Conservation (phyloP, 352 stramenopile species). For the Salisapilia sapeloensis region DNA sequence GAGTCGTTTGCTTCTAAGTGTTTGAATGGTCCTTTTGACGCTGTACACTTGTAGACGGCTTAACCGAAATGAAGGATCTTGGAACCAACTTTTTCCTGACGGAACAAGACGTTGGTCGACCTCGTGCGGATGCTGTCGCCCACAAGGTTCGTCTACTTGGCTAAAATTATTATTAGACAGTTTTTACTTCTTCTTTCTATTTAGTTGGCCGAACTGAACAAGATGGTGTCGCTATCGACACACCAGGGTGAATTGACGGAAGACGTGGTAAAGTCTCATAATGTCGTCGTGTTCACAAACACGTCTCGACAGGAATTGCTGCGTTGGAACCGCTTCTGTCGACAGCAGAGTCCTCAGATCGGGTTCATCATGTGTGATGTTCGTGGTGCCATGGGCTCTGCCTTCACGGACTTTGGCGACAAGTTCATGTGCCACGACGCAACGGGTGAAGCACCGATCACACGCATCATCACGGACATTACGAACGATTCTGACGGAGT, state of each 20-base stretch:
- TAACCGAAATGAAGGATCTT: slow-evolving; percentile 71
- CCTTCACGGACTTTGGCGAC: slow-evolving; percentile 73
- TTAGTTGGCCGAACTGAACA: slow-evolving; percentile 82
- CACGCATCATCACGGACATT: slow-evolving; percentile 76
- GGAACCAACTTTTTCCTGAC: slow-evolving; percentile 88
- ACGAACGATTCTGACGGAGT: slow-evolving; percentile 67
- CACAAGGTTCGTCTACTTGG: slow-evolving; percentile 21
- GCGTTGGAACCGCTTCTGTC: slow-evolving; percentile 83
- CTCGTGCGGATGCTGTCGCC: slow-evolving; percentile 32
- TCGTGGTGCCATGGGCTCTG: slow-evolving; percentile 50
- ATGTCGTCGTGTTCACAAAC: slow-evolving; percentile 82
- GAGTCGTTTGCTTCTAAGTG: neutral
- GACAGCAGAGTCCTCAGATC: slow-evolving; percentile 47
- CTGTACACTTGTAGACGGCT: slow-evolving; percentile 18
- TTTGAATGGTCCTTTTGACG: neutral
- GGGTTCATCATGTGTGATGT: slow-evolving; percentile 74
- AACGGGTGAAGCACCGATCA: slow-evolving; percentile 69
- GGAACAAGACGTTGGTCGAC: slow-evolving; percentile 58
- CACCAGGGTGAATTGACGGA: slow-evolving; percentile 49
- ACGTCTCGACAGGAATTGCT: slow-evolving; percentile 54
- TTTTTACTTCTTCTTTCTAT: neutral
- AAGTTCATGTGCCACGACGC: slow-evolving; percentile 62
- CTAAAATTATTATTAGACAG: slow-evolving; percentile 8
- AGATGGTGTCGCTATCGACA: slow-evolving; percentile 72
- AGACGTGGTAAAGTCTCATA: slow-evolving; percentile 45